phyloP scores from a whole-genome alignment of 2,329 filamentous ascomycete genomes.

The Thielaviopsis ethacetica region DNA sequence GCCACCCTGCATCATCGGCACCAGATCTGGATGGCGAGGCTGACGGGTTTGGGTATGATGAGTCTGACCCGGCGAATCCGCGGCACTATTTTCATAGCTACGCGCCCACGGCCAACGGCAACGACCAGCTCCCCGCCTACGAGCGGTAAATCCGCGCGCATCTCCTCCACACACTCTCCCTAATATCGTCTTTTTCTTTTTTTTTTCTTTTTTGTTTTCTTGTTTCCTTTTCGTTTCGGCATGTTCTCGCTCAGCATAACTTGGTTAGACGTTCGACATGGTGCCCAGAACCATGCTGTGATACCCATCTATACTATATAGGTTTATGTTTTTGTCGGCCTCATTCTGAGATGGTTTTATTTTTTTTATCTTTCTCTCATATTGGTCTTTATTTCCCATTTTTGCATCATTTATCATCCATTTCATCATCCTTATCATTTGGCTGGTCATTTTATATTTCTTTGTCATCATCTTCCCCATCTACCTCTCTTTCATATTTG shows the following conservation, averaged over 20 bases:
- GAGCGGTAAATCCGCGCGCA: slow-evolving; percentile 17
- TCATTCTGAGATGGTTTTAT: not conserved
- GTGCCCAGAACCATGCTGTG: not conserved
- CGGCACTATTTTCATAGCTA: slow-evolving; percentile 15
- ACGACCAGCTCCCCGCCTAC: slow-evolving; percentile 25
- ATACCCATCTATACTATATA: not conserved
- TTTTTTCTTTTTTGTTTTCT: not conserved
- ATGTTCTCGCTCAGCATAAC: not conserved
- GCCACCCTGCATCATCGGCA: slow-evolving; percentile 14
- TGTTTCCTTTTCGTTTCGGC: not conserved
- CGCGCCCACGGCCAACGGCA: slow-evolving; percentile 12
- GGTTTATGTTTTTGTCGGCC: not conserved
- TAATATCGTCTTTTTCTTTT: not conserved
- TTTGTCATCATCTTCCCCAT: not conserved
- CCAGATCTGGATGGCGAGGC: slow-evolving; percentile 16
- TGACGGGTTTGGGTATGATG: slow-evolving; percentile 16
- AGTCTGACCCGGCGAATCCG: slow-evolving; percentile 37
- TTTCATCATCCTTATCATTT: not conserved
- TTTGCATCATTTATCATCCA: not conserved
- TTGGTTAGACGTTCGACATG: not conserved
- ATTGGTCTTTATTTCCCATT: not conserved
- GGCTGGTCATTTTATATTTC: not conserved
- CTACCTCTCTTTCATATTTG: not conserved
- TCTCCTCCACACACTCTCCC: no score
- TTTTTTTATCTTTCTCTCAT: no score